A percentile compares a stretch with the other conserved stretches of the same genome.
These are phyloP conservation scores for Gryganskiella cystojenkinii DNA, from an alignment of 192 early-diverging fungal species.

Conservation along the genomic window DNA sequence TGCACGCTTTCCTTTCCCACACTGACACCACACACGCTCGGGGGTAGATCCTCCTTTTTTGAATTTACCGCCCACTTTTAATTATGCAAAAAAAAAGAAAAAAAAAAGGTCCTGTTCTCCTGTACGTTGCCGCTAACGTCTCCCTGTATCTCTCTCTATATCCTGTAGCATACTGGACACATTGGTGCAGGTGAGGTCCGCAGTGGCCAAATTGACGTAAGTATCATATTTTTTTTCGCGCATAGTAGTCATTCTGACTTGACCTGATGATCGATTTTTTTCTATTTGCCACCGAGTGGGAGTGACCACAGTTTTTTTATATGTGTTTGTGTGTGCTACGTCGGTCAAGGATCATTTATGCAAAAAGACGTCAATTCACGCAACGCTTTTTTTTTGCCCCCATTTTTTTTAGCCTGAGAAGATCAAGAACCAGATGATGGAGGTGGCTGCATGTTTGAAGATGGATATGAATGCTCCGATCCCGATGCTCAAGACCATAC, in stretches of 20 bases:
- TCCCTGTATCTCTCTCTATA: constrained; percentile 16
- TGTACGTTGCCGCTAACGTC: not conserved
- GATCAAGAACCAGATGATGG: constrained; percentile 52
- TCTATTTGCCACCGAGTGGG: too few species aligned
- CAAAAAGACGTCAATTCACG: too few species aligned
- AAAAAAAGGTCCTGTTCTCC: too few species aligned
- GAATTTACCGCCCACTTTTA: too few species aligned
- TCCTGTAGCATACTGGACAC: constrained; percentile 52
- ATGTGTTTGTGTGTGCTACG: constrained; percentile 12
- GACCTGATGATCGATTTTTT: too few species aligned
- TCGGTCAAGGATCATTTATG: constrained; percentile 1
- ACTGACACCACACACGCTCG: too few species aligned
- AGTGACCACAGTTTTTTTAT: too few species aligned
- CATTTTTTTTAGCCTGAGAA: constrained; percentile 28
- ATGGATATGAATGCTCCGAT: constrained; percentile 45
- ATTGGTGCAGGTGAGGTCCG: constrained; percentile 56
- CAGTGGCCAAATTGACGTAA: constrained; percentile 53
- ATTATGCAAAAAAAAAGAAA: too few species aligned
- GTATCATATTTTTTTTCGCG: not conserved
- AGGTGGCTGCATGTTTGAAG: constrained; percentile 46
- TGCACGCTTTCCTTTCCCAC: not conserved
- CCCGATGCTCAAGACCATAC: constrained; percentile 45
- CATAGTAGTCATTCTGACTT: not conserved
- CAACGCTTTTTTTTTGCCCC: not conserved
- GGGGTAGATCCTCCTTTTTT: too few species aligned